These are phyloP conservation scores for Waltergamsia citrina DNA, from an alignment of 2,329 filamentous ascomycete genomes.

Conservation along the genomic window DNA sequence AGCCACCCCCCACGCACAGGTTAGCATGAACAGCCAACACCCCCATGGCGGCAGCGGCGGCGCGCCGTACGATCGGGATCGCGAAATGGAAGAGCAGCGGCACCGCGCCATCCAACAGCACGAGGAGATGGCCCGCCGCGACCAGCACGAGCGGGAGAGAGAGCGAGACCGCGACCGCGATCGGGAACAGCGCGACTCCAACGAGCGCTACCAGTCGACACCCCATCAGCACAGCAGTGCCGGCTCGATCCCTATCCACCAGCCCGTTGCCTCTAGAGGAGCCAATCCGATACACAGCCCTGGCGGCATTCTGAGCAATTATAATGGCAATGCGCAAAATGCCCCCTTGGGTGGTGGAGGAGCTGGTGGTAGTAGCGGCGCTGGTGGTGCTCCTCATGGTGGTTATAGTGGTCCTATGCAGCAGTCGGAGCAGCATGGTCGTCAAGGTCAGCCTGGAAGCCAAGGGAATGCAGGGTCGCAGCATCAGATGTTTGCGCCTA, in stretches of 20 bases:
- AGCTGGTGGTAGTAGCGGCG: slow-evolving; percentile 37
- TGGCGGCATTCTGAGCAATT: slow-evolving; percentile 73
- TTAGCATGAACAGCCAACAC: slow-evolving; percentile 36
- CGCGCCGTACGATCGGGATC: slow-evolving; percentile 36
- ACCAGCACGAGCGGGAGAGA: slow-evolving; percentile 53
- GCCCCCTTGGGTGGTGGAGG: slow-evolving; percentile 1
- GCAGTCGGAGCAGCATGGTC: slow-evolving; percentile 40
- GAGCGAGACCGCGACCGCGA: slow-evolving; percentile 49
- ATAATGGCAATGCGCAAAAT: slow-evolving; percentile 46
- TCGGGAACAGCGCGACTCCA: slow-evolving; percentile 51
- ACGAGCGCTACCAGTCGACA: slow-evolving; percentile 59
- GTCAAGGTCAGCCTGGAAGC: slow-evolving; percentile 41
- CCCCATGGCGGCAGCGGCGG: slow-evolving; percentile 28
- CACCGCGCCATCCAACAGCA: slow-evolving; percentile 29
- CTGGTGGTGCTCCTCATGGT: slow-evolving; percentile 37
- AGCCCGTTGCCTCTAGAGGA: slow-evolving; percentile 79
- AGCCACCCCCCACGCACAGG: too few relatives aligned
- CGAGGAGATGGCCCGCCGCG: slow-evolving; percentile 34
- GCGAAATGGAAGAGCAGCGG: slow-evolving; percentile 37
- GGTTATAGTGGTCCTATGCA: slow-evolving; percentile 43
- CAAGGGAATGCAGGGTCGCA: slow-evolving; percentile 35
- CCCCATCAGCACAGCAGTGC: slow-evolving; percentile 69
- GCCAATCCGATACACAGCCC: slow-evolving; percentile 82
- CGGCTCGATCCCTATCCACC: slow-evolving; percentile 83
- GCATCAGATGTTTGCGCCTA: slow-evolving; percentile 49